phyloP scores from a whole-genome alignment of 2,329 filamentous ascomycete genomes.

The Pseudogymnoascus sp. region DNA sequence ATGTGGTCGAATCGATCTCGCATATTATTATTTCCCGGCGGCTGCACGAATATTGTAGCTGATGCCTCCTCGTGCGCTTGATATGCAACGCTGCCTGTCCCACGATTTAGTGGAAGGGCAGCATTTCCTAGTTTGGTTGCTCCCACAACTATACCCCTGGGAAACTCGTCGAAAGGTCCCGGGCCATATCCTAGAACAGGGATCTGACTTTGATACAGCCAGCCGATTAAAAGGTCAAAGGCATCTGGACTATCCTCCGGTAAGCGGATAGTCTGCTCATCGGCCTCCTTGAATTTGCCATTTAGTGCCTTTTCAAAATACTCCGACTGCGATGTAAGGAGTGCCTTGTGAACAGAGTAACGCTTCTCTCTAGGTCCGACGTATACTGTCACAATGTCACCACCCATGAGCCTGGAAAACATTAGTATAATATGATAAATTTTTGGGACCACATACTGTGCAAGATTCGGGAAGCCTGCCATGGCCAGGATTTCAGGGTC shows the following conservation, averaged over 20 bases:
- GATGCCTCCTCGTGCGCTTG: not conserved
- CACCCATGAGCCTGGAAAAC: conserved; percentile 14
- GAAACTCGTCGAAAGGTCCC: not conserved
- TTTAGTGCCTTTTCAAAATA: conserved; percentile 23
- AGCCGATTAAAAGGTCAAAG: conserved; percentile 19
- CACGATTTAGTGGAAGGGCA: not conserved
- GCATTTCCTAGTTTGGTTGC: not conserved
- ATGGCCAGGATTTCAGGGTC: not conserved
- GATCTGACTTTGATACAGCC: conserved; percentile 16
- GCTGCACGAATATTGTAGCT: not conserved
- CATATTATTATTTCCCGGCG: not conserved
- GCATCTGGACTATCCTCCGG: conserved; percentile 17
- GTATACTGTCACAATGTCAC: conserved; percentile 17
- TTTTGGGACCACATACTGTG: not conserved
- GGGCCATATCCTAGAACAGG: not conserved
- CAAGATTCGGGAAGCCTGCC: not conserved
- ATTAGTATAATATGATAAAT: not conserved
- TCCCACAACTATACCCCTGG: not conserved
- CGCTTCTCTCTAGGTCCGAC: conserved; percentile 19
- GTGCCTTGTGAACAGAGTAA: conserved; percentile 21
- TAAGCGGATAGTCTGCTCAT: conserved; percentile 16
- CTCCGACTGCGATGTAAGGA: conserved; percentile 19
- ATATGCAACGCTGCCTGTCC: not conserved
- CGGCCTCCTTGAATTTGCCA: conserved; percentile 19
- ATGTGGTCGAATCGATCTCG: not conserved